phyloP scores from a whole-genome alignment of 768 basidiomycete genomes.

The Mycena rebaudengoi region DNA sequence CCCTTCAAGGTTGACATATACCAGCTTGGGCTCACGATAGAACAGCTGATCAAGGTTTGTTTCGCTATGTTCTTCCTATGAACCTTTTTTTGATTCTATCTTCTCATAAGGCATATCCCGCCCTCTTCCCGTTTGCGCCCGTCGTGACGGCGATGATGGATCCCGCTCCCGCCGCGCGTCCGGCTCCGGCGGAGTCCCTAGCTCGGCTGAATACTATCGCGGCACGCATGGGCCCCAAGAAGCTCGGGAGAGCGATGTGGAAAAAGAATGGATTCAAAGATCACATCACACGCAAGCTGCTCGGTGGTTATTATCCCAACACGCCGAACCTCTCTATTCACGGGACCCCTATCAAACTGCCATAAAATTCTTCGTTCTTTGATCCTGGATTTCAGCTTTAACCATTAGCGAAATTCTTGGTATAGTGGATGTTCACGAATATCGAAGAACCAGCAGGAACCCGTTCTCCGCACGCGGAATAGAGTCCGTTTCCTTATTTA shows the following conservation, averaged over 20 bases:
- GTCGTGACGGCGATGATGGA: background rate
- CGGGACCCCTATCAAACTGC: too few species aligned
- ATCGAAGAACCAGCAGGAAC: too few species aligned
- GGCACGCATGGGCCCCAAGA: background rate
- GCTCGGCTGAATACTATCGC: background rate
- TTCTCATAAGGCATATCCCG: background rate
- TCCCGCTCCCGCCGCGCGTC: background rate
- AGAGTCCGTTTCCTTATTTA: too few species aligned
- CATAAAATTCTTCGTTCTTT: too few species aligned
- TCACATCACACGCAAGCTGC: background rate
- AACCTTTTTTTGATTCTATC: background rate
- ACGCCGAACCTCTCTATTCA: background rate
- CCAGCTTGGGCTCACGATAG: slow-evolving; percentile 4
- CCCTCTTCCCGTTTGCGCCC: background rate
- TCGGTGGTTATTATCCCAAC: background rate
- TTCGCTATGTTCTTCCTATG: background rate
- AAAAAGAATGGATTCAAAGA: background rate
- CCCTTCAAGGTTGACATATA: slow-evolving; percentile 11
- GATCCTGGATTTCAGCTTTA: too few species aligned
- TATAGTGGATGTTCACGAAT: too few species aligned
- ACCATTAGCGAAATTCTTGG: too few species aligned
- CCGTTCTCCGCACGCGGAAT: too few species aligned
- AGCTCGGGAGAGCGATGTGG: background rate
- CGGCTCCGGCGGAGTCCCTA: background rate
- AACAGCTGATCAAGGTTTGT: background rate